Base-by-base conservation (phyloP, 1,284 basidiomycete species). In the Fomitiporia mediterranea region DNA sequence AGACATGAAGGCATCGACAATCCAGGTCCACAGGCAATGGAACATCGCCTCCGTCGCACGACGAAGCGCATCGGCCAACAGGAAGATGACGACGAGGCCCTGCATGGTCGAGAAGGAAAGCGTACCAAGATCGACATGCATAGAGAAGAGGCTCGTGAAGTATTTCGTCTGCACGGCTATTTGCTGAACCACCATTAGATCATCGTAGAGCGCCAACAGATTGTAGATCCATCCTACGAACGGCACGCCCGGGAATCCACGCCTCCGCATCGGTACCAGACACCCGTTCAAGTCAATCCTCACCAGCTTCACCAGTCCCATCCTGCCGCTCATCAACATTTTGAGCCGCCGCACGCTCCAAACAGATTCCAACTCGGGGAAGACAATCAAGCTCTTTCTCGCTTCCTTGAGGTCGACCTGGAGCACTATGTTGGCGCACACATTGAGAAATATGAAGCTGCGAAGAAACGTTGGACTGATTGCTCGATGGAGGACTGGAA, bases 401-500 rank as follows among this genome's bases (percentile, higher is more conserved):
- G 50, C 17, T 43, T 61, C 34, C 35, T 61, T 23, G 60, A 56
- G 4, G 34, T 54, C 7, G 62, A 63, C 15, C 19, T 60, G 13
- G 60, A 60, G 35, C 40, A 44, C 4, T 63, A 58, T 37, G 11
- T 63, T 25, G 28, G 17, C 5, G 39, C 49, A 8, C 55, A 63
- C 35, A 39, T 55, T 11, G 62, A 58, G 17, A 27, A 47, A 19
- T 63, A 63, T 46, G 58, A 61, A 38, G 47, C 58, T n/a, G 58
- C 56, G 11, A 60, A 55, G 48, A 56, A 38, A 39, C 53, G 56
- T 17, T 63, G 62, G 60, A 56, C 58, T 11, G 48, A 52, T 17
- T 60, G 62, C 39, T 51, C 58, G 17, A 46, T 59, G 11, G 60
- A 63, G 13, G 62, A 63, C 43, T 63, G 62, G 62, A 47, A 58